Evolutionary conservation across 202 grass and related monocot species (phyloP), one percentile per base, ranked within the genome.

Genomic region (Carex sylvatica): DNA sequence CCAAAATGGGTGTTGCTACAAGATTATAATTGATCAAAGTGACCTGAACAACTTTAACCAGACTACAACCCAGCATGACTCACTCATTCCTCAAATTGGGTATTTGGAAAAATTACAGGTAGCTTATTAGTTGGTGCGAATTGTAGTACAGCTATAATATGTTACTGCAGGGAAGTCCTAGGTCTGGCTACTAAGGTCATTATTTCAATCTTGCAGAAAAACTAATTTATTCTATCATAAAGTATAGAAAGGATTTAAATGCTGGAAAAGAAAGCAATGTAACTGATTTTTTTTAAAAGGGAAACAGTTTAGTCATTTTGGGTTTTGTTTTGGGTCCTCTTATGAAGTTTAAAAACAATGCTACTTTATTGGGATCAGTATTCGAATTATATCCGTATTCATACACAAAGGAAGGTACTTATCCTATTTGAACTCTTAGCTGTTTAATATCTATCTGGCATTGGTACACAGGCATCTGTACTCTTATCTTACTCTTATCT

Each of bases 401-500:
- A 14, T 28, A 52, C 70, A 74, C 11, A 3, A 74, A 68, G 2
- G 38, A 19, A 36, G 2, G 65, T 40, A 68, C 16, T 68, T 38
- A 68, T 40, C 33, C 5, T 40, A 40, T 68, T 67, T 67, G 64
- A 36, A 67, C 13, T 18, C 14, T 35, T 68, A 68, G 65, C 16
- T 68, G 16, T 18, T 38, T 68, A 13, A 68, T 68, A 68, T 14
- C 4, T 38, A 68, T 40, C 16, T 8, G n/a, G 31, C 31, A 68
- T 9, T 3, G 24, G 28, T 65, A 65, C 63, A 33, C n/a, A 10
- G 16, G 8, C 6, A 38, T 66, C 5, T 70, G 6, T 9, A 40
- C 42, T 73, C 9, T 73, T 73, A 73, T 72, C n/a, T n/a, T n/a
- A 40, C 20, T 73, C 9, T 73, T 73, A 73, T 72, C n/a, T 72